Evolutionary conservation across 805 yeast species (phyloP), one percentile per base, ranked within the genome.

Genomic region (Ogataea degrootiae): DNA sequence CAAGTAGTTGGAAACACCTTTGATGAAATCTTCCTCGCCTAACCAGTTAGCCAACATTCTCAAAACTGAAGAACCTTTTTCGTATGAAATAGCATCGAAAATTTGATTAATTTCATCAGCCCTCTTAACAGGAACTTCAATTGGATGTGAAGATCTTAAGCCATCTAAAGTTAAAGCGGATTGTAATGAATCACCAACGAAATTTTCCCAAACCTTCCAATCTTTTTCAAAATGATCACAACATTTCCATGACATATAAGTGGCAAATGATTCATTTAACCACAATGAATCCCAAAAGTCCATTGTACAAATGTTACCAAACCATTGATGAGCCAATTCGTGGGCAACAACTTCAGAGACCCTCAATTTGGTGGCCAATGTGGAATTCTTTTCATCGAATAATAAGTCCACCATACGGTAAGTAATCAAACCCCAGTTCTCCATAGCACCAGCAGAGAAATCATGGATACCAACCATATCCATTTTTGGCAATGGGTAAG

Each of bases 321-420:
- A 88, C 96, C 96, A 88, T 68, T 87, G 96, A 68, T 87, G 96
- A n/a, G 95, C 96, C 52, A 87, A 73, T 67, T 87, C 96, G 67
- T 88, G 96, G 49, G 83, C 83, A 42, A 87, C 86, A 37, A 87
- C 95, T 62, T 87, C 87, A 14, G 89, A 83, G 39, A 87, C 92
- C 57, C 85, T 83, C 61, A 82, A 79, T 64, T 84, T 80, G 52
- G 77, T 76, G 21, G 73, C 65, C 6, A 74, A 69, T 54, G 75
- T 79, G 8, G 80, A 74, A 39, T 70, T 72, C 37, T 63, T 60
- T 47, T 69, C 76, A 33, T 76, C 73, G 55, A 66, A 83, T 66
- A 74, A 71, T 52, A 82, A 61, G 47, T 77, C 83, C 31, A 74
- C 77, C 48, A 77, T 73, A 60, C 83, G 85, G 69, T 77, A 87